Conservation (phyloP, 2,329 filamentous ascomycete species). For the Proliferodiscus dingleyae region DNA sequence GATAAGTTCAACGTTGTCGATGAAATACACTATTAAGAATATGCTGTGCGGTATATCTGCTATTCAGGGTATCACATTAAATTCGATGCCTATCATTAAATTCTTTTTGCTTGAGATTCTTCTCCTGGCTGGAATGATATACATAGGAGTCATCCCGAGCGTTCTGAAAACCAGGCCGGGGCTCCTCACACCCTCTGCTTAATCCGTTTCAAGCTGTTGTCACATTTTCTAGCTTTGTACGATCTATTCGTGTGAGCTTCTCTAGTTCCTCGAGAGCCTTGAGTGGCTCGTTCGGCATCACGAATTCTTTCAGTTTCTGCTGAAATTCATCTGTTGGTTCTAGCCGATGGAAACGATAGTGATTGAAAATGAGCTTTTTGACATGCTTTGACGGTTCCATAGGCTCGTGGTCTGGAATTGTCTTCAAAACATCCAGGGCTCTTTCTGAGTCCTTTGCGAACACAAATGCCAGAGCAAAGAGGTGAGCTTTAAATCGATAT, state of each 20-base stretch:
- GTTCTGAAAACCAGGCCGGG: not conserved
- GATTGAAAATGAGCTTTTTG: not conserved
- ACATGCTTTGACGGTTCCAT: not conserved
- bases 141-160: too few relatives aligned
- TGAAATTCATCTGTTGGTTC: too few relatives aligned
- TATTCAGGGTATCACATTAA: too few relatives aligned
- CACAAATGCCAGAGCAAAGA: constrained; percentile 19
- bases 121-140: too few relatives aligned
- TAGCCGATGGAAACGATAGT: constrained; percentile 2
- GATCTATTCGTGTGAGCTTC: not conserved
- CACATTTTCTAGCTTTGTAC: too few relatives aligned
- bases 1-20: too few relatives aligned
- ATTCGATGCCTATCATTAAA: too few relatives aligned
- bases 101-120: too few relatives aligned
- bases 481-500: constrained; percentile 1
- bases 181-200: not conserved
- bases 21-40: too few relatives aligned
- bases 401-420: constrained; percentile 3
- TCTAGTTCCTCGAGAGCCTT: not conserved
- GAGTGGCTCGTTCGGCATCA: not conserved
- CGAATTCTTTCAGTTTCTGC: too few relatives aligned
- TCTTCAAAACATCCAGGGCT: constrained; percentile 12
- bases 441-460: constrained; percentile 12
- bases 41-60: too few relatives aligned
- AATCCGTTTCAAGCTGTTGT: not conserved